A percentile compares a stretch with the other conserved stretches of the same genome.
phyloP scores from a whole-genome alignment of 192 early-diverging fungal genomes.

The Chytriomyces sp. region DNA sequence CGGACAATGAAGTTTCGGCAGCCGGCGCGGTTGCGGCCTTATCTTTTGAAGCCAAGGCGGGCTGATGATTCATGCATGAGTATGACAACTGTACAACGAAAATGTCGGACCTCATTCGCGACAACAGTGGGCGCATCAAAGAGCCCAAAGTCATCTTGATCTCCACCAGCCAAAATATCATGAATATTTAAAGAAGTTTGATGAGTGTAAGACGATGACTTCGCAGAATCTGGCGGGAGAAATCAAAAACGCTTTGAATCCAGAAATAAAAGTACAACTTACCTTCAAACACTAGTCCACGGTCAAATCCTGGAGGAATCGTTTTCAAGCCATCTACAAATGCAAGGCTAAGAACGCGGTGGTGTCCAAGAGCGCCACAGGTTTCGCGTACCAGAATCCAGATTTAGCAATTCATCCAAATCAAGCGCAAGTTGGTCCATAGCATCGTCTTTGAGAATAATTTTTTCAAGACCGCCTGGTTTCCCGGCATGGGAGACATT shows the following conservation, averaged over 20 bases:
- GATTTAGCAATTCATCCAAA: conserved; percentile 31
- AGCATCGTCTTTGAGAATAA: conserved; percentile 42
- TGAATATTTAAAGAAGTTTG: conserved; percentile 18
- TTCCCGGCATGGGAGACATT: background rate
- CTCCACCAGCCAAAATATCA: conserved; percentile 16
- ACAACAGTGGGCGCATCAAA: conserved; percentile 11
- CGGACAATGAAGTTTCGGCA: background rate
- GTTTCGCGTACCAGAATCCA: conserved; percentile 37
- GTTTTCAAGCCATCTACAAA: conserved; percentile 51
- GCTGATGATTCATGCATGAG: background rate
- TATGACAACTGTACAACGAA: background rate
- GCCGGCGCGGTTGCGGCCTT: background rate
- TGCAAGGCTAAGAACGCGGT: conserved; percentile 25
- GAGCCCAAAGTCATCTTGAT: conserved; percentile 32
- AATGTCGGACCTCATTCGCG: background rate
- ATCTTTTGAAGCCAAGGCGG: background rate
- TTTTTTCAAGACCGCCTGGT: conserved; percentile 57
- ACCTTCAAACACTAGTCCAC: conserved; percentile 62
- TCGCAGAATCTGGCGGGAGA: background rate
- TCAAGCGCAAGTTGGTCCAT: conserved; percentile 34
- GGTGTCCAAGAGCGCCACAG: background rate
- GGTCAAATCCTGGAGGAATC: conserved; percentile 71
- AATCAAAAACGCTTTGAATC: conserved; percentile 11
- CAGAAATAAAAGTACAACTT: background rate
- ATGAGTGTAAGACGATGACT: background rate